Evolutionary conservation across 768 basidiomycete species (phyloP).

Genomic region (Tulasnella sp.): DNA sequence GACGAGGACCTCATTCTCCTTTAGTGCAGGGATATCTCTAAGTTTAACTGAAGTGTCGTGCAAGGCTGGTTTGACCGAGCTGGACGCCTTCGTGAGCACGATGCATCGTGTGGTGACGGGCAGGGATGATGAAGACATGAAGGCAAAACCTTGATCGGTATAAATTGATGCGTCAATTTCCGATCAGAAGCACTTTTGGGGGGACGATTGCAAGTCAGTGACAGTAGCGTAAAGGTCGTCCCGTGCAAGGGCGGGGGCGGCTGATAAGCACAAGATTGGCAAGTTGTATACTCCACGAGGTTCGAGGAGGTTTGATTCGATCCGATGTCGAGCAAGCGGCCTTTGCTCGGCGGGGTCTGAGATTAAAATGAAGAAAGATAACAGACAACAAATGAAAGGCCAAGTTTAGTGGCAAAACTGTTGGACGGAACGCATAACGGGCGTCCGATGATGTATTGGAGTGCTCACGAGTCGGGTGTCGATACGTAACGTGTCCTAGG

Average conservation of each 20-base stretch:
- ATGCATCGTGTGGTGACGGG: constrained; percentile 6
- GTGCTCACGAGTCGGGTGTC: too few relatives aligned
- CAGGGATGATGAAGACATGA: neutral
- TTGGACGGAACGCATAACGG: too few relatives aligned
- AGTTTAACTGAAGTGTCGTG: constrained; percentile 43
- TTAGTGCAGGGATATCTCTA: constrained; percentile 40
- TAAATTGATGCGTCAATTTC: neutral
- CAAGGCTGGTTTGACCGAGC: neutral
- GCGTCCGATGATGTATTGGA: too few relatives aligned
- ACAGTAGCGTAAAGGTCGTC: neutral
- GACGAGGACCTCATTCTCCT: constrained; percentile 51
- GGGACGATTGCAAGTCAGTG: neutral
- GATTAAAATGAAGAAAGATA: too few relatives aligned
- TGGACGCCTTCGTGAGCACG: constrained; percentile 2
- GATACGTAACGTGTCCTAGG: too few relatives aligned
- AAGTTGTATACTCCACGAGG: too few relatives aligned
- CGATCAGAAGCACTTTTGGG: neutral
- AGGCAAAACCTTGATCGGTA: neutral
- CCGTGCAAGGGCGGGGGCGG: neutral
- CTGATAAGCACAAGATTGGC: too few relatives aligned
- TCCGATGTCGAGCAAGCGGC: too few relatives aligned
- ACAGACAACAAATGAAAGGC: too few relatives aligned
- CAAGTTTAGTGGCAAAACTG: too few relatives aligned
- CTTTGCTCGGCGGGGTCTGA: too few relatives aligned
- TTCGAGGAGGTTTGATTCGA: too few relatives aligned